Conservation (phyloP, 345 rosid species). For the Gossypium turneri region DNA sequence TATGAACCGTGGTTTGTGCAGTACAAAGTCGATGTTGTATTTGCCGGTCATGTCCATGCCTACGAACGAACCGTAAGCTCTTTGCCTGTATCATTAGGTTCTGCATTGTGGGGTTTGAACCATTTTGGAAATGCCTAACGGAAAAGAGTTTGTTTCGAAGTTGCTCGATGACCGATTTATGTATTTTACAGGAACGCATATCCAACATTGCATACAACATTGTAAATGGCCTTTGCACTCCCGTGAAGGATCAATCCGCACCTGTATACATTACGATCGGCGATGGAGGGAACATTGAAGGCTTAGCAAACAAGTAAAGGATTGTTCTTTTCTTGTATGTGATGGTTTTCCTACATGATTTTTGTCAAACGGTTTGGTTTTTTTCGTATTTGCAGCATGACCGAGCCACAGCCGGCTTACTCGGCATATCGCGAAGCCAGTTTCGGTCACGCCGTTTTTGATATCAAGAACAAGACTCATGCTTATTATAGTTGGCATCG, state of each 20-base stretch:
- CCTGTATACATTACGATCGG: slow-evolving; percentile 81
- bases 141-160: background rate
- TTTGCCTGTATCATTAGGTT: background rate
- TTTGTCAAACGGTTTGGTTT: background rate
- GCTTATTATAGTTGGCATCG: slow-evolving; percentile 81
- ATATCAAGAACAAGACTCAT: slow-evolving; percentile 79
- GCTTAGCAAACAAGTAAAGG: slow-evolving; percentile 71
- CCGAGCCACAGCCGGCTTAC: slow-evolving; percentile 81
- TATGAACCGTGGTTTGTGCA: slow-evolving; percentile 74
- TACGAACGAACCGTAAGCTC: slow-evolving; percentile 91
- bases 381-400: slow-evolving; percentile 52
- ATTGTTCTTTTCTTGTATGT: background rate
- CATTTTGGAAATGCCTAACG: too few relatives aligned
- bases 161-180: background rate
- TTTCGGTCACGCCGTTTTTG: slow-evolving; percentile 80
- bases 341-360: background rate
- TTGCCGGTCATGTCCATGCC: slow-evolving; percentile 91
- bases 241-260: slow-evolving; percentile 61
- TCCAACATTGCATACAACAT: slow-evolving; percentile 76
- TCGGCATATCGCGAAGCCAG: slow-evolving; percentile 92
- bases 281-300: slow-evolving; percentile 87
- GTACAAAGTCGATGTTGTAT: slow-evolving; percentile 78
- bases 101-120: background rate
- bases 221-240: slow-evolving; percentile 51
- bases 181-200: slow-evolving; percentile 58